Percentiles rank a stretch among this genome's conserved stretches.
Evolutionary conservation across 1,284 basidiomycete genomes (phyloP).

Genomic region (Entoloma clypeatum): DNA sequence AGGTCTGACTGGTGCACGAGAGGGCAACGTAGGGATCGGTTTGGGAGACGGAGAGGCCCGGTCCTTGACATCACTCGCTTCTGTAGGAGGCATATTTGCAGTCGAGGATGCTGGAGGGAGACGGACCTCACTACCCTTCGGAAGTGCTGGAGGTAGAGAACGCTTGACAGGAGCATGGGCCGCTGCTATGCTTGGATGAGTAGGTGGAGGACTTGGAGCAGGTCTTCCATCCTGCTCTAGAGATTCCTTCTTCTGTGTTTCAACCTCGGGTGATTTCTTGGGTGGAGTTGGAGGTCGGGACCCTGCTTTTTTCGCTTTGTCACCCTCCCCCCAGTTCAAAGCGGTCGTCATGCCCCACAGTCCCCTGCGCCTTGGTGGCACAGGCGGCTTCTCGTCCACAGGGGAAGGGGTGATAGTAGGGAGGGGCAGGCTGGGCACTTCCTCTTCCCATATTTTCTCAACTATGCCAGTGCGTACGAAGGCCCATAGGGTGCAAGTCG

Average conservation of each 20-base stretch:
- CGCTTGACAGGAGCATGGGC: constrained; percentile 9
- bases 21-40: constrained; percentile 6
- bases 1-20: constrained; percentile 15
- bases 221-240: constrained; percentile 15
- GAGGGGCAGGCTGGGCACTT: constrained; percentile 38
- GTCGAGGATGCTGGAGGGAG: constrained; percentile 9
- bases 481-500: constrained; percentile 90
- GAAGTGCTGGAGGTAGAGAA: constrained; percentile 30
- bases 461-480: constrained; percentile 81
- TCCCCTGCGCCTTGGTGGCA: constrained; percentile 49
- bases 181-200: constrained; percentile 8
- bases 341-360: constrained; percentile 58
- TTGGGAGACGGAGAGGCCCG: neutral
- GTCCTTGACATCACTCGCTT: constrained; percentile 2
- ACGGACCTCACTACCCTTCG: constrained; percentile 36
- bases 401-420: constrained; percentile 20
- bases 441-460: constrained; percentile 85
- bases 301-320: constrained; percentile 28
- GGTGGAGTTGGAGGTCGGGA: constrained; percentile 9
- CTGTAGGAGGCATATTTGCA: constrained; percentile 2
- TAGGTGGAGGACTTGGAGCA: constrained; percentile 19
- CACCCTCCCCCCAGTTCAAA: constrained; percentile 45
- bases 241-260: constrained; percentile 7
- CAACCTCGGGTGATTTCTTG: constrained; percentile 1
- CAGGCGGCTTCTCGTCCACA: constrained; percentile 37